phyloP scores from a whole-genome alignment of 2,329 filamentous ascomycete genomes.

The Ophiostoma tasmaniense region DNA sequence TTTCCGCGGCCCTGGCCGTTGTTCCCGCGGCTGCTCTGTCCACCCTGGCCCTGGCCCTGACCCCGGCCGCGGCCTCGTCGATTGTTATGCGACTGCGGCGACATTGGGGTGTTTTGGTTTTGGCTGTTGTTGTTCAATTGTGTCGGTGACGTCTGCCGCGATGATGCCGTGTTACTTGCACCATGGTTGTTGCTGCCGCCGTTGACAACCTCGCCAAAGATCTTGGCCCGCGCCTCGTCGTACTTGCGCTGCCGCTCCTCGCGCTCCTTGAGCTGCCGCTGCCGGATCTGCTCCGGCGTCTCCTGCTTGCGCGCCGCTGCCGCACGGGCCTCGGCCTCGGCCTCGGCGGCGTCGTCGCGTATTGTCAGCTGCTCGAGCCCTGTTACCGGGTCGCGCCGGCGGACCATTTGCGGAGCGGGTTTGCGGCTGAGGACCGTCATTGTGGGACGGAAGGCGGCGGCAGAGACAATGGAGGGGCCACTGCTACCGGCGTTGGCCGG shows the following conservation, averaged over 20 bases:
- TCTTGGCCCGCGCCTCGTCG: conserved; percentile 77
- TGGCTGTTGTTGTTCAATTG: not conserved
- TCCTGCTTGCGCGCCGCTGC: conserved; percentile 57
- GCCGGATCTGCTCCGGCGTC: conserved; percentile 67
- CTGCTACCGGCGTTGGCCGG: conserved; percentile 25
- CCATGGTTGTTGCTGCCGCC: too few relatives aligned
- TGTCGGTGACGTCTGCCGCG: conserved; percentile 15
- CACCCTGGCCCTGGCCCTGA: conserved; percentile 26
- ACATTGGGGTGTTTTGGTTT: not conserved
- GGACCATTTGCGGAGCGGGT: conserved; percentile 52
- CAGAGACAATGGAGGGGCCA: conserved; percentile 36
- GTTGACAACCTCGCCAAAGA: conserved; percentile 60
- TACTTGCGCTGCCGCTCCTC: conserved; percentile 79
- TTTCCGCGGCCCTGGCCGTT: conserved; percentile 1
- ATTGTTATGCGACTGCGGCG: conserved; percentile 26
- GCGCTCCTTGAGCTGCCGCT: conserved; percentile 44
- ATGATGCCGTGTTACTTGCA: conserved; percentile 11
- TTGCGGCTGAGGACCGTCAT: conserved; percentile 82
- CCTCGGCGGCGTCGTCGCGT: conserved; percentile 52
- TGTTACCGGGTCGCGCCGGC: conserved; percentile 47
- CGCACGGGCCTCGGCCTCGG: conserved; percentile 60
- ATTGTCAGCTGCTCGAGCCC: conserved; percentile 37
- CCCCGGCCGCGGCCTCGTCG: conserved; percentile 41
- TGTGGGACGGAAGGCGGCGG: conserved; percentile 66
- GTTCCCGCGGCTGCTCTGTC: conserved; percentile 7